phyloP scores from a whole-genome alignment of 2,329 filamentous ascomycete species.

The Myriangium duriaei region DNA sequence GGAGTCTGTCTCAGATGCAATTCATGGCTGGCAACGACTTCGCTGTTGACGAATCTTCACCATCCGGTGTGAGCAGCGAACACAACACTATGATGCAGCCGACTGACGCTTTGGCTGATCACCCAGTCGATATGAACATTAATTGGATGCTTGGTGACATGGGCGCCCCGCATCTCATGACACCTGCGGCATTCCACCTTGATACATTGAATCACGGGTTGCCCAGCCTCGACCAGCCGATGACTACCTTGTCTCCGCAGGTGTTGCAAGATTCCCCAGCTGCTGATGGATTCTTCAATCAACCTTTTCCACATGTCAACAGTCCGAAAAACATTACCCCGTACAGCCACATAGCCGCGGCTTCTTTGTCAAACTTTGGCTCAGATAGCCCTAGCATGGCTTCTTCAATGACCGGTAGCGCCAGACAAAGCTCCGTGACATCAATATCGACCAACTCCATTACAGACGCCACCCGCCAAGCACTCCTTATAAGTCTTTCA shows the following conservation, averaged over 20 bases:
- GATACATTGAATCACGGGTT: constrained; percentile 65
- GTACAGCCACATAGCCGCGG: constrained; percentile 52
- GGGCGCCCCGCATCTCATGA: constrained; percentile 55
- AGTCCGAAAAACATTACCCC: constrained; percentile 42
- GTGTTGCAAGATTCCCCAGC: constrained; percentile 58
- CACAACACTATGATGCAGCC: constrained; percentile 84
- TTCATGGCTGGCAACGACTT: constrained; percentile 53
- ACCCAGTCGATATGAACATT: constrained; percentile 25
- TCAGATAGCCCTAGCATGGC: constrained; percentile 52
- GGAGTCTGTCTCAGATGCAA: constrained; percentile 57
- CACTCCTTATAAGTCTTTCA: constrained; percentile 48
- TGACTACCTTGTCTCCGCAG: constrained; percentile 65
- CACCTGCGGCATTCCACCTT: constrained; percentile 56
- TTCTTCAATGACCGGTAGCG: constrained; percentile 57
- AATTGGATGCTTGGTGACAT: constrained; percentile 57
- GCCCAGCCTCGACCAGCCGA: constrained; percentile 58
- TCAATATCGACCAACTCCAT: constrained; percentile 52
- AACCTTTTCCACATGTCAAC: constrained; percentile 46
- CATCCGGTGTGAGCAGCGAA: constrained; percentile 81
- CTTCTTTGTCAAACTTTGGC: constrained; percentile 47
- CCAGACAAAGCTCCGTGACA: constrained; percentile 46
- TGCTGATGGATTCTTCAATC: constrained; percentile 63
- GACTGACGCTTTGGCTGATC: constrained; percentile 85
- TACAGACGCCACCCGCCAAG: constrained; percentile 52
- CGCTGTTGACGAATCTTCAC: constrained; percentile 83